Conservation (phyloP, 768 basidiomycete species). For the Astraeus odoratus region DNA sequence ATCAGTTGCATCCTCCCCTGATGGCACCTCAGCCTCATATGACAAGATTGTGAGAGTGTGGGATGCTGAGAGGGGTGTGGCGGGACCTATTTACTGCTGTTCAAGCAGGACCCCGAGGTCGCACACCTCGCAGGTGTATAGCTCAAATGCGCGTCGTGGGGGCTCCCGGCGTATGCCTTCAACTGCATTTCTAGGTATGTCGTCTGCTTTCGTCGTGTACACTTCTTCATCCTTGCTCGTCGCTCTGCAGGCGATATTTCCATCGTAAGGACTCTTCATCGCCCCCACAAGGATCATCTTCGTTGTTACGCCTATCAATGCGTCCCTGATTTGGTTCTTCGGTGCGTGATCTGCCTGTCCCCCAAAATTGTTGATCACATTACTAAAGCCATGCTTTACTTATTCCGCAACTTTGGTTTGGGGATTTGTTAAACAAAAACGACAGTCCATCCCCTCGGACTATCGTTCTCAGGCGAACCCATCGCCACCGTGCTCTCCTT, state of each 20-base stretch:
- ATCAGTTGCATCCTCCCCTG: too few species aligned
- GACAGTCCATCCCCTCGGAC: slow-evolving; percentile 47
- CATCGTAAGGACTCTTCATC: slow-evolving; percentile 84
- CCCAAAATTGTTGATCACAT: background rate
- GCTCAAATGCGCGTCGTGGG: slow-evolving; percentile 67
- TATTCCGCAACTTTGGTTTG: too few species aligned
- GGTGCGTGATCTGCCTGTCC: slow-evolving; percentile 37
- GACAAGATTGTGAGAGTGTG: too few species aligned
- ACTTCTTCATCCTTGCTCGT: background rate
- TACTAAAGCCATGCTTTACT: background rate
- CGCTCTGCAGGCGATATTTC: slow-evolving; percentile 37
- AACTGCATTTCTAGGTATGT: slow-evolving; percentile 46
- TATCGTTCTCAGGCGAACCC: slow-evolving; percentile 92
- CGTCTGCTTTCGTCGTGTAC: background rate
- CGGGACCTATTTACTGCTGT: slow-evolving; percentile 66
- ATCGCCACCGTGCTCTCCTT: slow-evolving; percentile 84
- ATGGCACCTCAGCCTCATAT: too few species aligned
- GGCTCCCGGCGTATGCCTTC: slow-evolving; percentile 69
- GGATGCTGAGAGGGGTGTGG: too few species aligned
- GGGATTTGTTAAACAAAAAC: too few species aligned
- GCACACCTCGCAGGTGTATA: slow-evolving; percentile 72
- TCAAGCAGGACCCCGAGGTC: slow-evolving; percentile 80
- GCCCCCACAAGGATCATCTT: slow-evolving; percentile 81
- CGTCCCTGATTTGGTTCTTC: slow-evolving; percentile 75
- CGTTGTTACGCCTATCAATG: slow-evolving; percentile 81